Base-by-base conservation (phyloP, 2,329 filamentous ascomycete genomes). In the Penicillium sp. region DNA sequence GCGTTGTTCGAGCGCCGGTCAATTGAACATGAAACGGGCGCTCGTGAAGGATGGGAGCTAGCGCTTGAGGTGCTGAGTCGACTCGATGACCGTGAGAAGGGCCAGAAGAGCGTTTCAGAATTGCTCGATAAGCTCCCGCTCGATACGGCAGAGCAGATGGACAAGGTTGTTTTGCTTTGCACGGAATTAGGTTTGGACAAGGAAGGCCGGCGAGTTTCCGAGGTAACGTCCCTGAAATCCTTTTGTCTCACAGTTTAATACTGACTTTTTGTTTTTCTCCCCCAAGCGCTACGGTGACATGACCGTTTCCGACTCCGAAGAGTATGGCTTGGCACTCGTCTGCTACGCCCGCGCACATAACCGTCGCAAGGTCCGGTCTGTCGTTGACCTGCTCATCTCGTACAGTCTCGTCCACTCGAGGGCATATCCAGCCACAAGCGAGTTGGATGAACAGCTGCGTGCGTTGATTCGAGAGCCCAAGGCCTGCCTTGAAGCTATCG, bases 341-440 rank as follows among this genome's bases (percentile, higher is more conserved):
- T 97, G 96, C 81, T 98, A 95, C 75, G 91, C 94, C 26, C 87
- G 96, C 13, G 91, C 93, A 3, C 93, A 96, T 72, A 87, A 89
- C 29, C 81, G 87, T 1, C 83, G 85, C 66, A 96, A 94, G 76
- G 89, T 97, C 56, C 91, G 91, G 70, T 89, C 93, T 65, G 91
- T 97, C 21, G 85, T 97, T 48, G 91, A 96, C 73, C 86, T 95
- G 3, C 87, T 98, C 56, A 94, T 93, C 69, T 92, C 92, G 2
- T 91, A 93, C 75, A 97, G 91, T 50, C 84, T 98, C 17, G 85
- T 96, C 48, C 91, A 96, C 69, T 97, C 93, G 1, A 88, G 88
- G 0, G 90, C 90, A 0, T 96, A 91, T 70, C 94, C 94, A 1
- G 82, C 90, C 0, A 81, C 86, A 44, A 79, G 82, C 35, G 88